These are phyloP conservation scores for Gentiana macrophylla DNA, from an alignment of 257 asterid genomes.

Conservation along the genomic window DNA sequence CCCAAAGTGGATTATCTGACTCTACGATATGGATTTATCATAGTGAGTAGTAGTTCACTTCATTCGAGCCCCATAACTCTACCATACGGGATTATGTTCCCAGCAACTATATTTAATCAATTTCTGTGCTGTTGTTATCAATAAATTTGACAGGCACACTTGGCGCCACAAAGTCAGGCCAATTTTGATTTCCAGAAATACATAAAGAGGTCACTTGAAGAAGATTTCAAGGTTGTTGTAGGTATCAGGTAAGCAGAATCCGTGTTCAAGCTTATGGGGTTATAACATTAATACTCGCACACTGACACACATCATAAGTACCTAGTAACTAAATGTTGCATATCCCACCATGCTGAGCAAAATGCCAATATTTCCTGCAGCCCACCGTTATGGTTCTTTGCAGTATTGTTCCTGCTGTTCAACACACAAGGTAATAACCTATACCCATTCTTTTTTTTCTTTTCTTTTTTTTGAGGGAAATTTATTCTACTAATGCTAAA, in stretches of 20 bases:
- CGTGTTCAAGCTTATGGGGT: no score
- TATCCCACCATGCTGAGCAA: no score
- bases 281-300: no score
- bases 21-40: constrained; percentile 44
- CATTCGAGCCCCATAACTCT: not conserved
- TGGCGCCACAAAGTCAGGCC: constrained; percentile 32
- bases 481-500: no score
- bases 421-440: constrained; percentile 49
- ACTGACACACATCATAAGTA: no score
- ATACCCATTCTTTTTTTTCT: not conserved
- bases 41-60: constrained; percentile 27
- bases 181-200: constrained; percentile 43
- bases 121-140: not conserved
- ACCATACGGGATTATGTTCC: no score
- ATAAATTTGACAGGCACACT: constrained; percentile 37
- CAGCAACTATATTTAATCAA: not conserved
- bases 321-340: no score
- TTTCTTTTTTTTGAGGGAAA: not conserved
- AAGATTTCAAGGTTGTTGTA: constrained; percentile 54
- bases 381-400: constrained; percentile 59
- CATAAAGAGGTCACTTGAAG: constrained; percentile 49
- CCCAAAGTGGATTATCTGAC: constrained; percentile 52
- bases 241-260: constrained; percentile 33
- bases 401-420: constrained; percentile 47
- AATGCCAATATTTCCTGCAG: constrained; percentile 15